Evolutionary conservation across 345 rosid genomes (phyloP).

Genomic region (Lumnitzera littorea): DNA sequence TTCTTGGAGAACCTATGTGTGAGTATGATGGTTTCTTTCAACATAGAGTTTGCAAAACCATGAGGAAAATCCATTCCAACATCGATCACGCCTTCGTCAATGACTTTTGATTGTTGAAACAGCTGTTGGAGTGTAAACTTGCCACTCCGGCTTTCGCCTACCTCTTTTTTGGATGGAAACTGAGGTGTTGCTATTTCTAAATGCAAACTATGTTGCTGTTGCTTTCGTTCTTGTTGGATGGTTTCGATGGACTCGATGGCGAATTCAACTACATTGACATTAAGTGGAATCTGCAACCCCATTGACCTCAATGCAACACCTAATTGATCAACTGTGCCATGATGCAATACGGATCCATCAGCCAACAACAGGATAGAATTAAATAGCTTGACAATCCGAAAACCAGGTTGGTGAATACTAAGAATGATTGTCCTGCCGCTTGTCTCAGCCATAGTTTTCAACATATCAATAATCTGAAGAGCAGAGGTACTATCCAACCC

Average conservation of each 20-base stretch:
- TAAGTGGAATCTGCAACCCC: constrained; percentile 60
- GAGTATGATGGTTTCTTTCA: constrained; percentile 63
- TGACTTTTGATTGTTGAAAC: constrained; percentile 71
- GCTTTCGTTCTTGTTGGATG: constrained; percentile 24
- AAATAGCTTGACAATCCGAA: constrained; percentile 78
- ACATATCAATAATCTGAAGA: constrained; percentile 74
- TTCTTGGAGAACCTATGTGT: constrained; percentile 87
- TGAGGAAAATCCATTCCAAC: constrained; percentile 24
- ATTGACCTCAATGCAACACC: constrained; percentile 31
- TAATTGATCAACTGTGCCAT: constrained; percentile 73
- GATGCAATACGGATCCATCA: constrained; percentile 70
- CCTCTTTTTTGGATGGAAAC: constrained; percentile 24
- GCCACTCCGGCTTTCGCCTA: constrained; percentile 38
- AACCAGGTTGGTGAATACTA: constrained; percentile 92
- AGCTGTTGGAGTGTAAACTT: constrained; percentile 77
- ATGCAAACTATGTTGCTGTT: constrained; percentile 9
- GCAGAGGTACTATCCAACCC: constrained; percentile 93
- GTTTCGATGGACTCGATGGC: constrained; percentile 77
- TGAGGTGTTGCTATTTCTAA: constrained; percentile 9
- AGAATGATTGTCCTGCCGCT: constrained; percentile 64
- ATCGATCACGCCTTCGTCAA: constrained; percentile 45
- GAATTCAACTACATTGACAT: constrained; percentile 66
- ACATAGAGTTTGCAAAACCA: constrained; percentile 60
- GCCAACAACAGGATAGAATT: constrained; percentile 72
- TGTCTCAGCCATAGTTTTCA: constrained; percentile 83